Evolutionary conservation across 2,329 filamentous ascomycete species (phyloP), one percentile per base, ranked within the genome.

Genomic region (Fusarium sp.): DNA sequence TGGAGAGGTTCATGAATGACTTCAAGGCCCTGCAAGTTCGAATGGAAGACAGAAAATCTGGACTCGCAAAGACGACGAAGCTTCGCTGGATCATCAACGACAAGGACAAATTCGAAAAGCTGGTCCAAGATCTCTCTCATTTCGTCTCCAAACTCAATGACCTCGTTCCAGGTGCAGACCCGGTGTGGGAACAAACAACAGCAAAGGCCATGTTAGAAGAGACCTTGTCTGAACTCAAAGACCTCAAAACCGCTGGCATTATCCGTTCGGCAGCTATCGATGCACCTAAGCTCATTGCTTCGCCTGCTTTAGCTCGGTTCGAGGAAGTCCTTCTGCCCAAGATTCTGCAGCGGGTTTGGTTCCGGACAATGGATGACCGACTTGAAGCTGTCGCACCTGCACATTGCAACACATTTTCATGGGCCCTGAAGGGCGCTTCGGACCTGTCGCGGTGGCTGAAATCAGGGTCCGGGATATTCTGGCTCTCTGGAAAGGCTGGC

Each of bases 51-150:
- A 9, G 7, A 11, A 34, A 43, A 3, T 7, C n/a, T 16, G 15
- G 6, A 3, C 96, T 89, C 77, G 97, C 94, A 27, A 91, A 88
- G 12, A 4, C 36, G 1, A 10, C 37, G 8, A 61, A 55, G 27
- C 2, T 44, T 12, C 51, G 52, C 15, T 62, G 59, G 59, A 44
- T 41, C 12, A 52, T 62, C 27, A n/a, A 7, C 5, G 59, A 62
- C 18, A 62, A 44, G 12, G 12, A 36, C 3, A 43, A 57, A 18
- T 62, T 62, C 39, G 44, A 52, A 16, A 23, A 51, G 6, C 30
- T 62, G 27, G 27, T 56, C 6, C 9, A 28, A 11, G 36, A 62
- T 2, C 16, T 62, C 5, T 15, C 52, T 3, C 34, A 56, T 27
- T 52, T 62, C 27, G 13, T 18, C 7, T 15, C 59, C 5, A 56